Percentiles rank a stretch among this genome's conserved stretches.
phyloP scores from a whole-genome alignment of 2,329 filamentous ascomycete genomes.

The Exutisphaerella laricina region DNA sequence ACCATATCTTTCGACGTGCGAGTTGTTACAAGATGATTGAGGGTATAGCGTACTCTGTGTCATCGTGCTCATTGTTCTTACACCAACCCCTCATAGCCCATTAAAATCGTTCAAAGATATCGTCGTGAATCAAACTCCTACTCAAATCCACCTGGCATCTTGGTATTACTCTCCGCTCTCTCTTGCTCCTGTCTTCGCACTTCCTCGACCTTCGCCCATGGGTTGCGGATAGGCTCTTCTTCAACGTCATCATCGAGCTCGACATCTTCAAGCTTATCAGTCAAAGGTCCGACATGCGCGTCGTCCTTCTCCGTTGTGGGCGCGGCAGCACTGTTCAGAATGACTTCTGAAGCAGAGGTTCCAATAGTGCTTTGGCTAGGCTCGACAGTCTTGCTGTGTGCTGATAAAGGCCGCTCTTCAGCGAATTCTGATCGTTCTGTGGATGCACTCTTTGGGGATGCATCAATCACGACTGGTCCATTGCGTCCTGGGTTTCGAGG shows the following conservation, averaged over 20 bases:
- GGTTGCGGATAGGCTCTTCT: slow-evolving; percentile 18
- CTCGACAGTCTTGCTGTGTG: background rate
- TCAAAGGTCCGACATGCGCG: slow-evolving; percentile 2
- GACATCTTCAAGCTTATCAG: slow-evolving; percentile 14
- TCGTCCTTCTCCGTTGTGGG: background rate
- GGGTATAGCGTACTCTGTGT: too few species aligned
- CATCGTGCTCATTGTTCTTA: too few species aligned
- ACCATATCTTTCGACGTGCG: too few species aligned
- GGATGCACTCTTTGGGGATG: slow-evolving; percentile 16
- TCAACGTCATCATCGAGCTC: slow-evolving; percentile 17
- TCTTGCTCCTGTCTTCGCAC: slow-evolving; percentile 13
- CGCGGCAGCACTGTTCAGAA: background rate
- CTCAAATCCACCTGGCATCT: slow-evolving; percentile 33
- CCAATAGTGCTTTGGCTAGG: background rate
- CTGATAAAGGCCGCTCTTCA: too few species aligned
- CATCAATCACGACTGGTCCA: slow-evolving; percentile 33
- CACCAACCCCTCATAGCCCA: background rate
- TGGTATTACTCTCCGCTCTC: slow-evolving; percentile 13
- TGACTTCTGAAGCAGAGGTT: background rate
- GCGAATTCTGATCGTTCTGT: background rate
- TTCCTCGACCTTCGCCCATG: slow-evolving; percentile 24
- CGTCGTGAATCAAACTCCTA: slow-evolving; percentile 8
- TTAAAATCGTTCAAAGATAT: background rate
- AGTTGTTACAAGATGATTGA: too few species aligned
- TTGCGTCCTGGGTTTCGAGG: slow-evolving; percentile 62